phyloP scores from a whole-genome alignment of 1,139 yeast genomes.

The Geotrichum fermentans region DNA sequence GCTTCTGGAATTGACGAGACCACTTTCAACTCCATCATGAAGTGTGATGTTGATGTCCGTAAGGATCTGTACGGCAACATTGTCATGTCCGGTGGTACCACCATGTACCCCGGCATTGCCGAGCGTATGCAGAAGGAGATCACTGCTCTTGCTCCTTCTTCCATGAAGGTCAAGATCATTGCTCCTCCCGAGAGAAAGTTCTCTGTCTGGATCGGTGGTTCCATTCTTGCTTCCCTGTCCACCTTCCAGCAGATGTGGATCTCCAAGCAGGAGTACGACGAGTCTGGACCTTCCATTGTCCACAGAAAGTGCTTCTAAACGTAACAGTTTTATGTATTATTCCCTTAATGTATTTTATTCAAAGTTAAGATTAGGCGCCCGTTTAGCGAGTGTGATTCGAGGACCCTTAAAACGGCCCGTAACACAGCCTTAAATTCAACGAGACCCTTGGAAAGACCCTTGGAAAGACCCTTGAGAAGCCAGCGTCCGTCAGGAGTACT shows the following conservation, averaged over 20 bases:
- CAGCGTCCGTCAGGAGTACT: too few species aligned
- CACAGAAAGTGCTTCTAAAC: conserved; percentile 99
- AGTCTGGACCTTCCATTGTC: conserved; percentile 98
- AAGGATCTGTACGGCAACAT: conserved; percentile 98
- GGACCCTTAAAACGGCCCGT: too few species aligned
- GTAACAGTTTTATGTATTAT: conserved; percentile 16
- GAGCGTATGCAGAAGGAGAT: conserved; percentile 99
- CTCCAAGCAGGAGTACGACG: conserved; percentile 99
- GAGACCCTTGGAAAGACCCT: too few species aligned
- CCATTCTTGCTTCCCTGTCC: conserved; percentile 95
- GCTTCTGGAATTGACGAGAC: conserved; percentile 99
- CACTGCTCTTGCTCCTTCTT: conserved; percentile 98
- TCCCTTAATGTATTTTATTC: background rate
- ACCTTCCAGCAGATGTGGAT: conserved; percentile 99
- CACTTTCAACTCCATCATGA: conserved; percentile 97
- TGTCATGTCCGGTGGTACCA: conserved; percentile 99
- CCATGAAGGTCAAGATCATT: conserved; percentile 98
- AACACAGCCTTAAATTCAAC: too few species aligned
- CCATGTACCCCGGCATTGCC: conserved; percentile 99
- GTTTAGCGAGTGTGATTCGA: too few species aligned
- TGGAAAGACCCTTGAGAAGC: too few species aligned
- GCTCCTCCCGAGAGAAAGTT: conserved; percentile 99
- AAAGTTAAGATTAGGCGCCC: too few species aligned
- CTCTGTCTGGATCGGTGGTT: conserved; percentile 99
- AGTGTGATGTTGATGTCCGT: conserved; percentile 99